Evolutionary conservation across 1,284 basidiomycete genomes (phyloP), one percentile per base, ranked within the genome.

Genomic region (Ceratorhiza oryzae-sativae): DNA sequence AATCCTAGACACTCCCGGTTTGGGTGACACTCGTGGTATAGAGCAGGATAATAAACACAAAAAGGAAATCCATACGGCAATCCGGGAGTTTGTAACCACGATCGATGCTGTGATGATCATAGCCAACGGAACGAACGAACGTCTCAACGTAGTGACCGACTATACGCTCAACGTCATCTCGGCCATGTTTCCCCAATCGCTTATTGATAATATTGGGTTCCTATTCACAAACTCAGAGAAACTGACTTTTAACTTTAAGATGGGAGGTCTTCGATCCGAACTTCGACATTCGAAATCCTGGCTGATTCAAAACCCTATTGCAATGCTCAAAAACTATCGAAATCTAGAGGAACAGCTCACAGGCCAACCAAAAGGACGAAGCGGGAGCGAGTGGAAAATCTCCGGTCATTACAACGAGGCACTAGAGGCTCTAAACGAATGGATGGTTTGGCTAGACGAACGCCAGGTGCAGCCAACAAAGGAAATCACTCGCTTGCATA

Each of bases 171-270:
- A 18, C 15, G 75, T 75, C 3, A 74, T 80, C 30, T 73, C 77
- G 1, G 42, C 76, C 23, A 78, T 79, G 42, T 79, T 80, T 60
- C 79, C 79, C 30, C 59, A 71, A 18, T 74, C 75, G 5, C 73
- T 80, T 48, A 72, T 72, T 23, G 61, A 76, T 45, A 80, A 79
- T 62, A 79, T 80, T 53, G 77, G 72, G 8, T 73, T 80, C 55
- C 46, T 80, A 18, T 79, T 80, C 71, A 79, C 79, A 45, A 78
- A 76, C 58, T 58, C 77, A 20, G 74, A 67, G 34, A 72, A 70
- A 3, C 60, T 77, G 10, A 58, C 71, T 10, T 77, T 70, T 58
- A 79, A 79, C 65, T 80, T 80, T 74, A 49, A 74, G 51, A 27
- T 74, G 68, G 42, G 74, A 67, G 34, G 73, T 70, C 25, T 76